Evolutionary conservation across 306 rosid species (phyloP).

Genomic region (Medicago lupulina): DNA sequence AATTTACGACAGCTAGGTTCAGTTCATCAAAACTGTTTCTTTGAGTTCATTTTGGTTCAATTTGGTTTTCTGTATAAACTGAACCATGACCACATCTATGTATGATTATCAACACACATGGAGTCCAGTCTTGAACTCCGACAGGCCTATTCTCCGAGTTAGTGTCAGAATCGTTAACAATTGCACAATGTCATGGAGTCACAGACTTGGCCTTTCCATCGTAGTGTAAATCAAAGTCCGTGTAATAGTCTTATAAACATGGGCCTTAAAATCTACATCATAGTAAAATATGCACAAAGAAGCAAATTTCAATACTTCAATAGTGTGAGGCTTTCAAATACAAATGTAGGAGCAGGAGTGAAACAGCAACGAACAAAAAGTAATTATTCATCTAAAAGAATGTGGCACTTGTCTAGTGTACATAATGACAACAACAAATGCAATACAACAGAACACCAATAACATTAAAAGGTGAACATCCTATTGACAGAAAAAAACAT

Average conservation of each 20-base stretch:
- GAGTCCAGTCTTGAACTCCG: constrained; percentile 67
- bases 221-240: too few species aligned
- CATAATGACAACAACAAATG: constrained; percentile 36
- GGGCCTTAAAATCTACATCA: too few species aligned
- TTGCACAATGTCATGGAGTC: too few species aligned
- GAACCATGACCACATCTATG: constrained; percentile 83
- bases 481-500: constrained; percentile 36
- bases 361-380: neutral
- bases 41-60: too few species aligned
- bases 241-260: too few species aligned
- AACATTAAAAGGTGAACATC: constrained; percentile 19
- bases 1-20: too few species aligned
- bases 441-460: constrained; percentile 36
- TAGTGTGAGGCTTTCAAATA: neutral
- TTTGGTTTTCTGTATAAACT: constrained; percentile 28
- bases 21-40: too few species aligned
- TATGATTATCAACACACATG: constrained; percentile 97
- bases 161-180: too few species aligned
- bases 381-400: constrained; percentile 42
- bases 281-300: too few species aligned
- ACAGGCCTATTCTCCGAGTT: constrained; percentile 58
- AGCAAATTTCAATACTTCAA: neutral
- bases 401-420: constrained; percentile 22
- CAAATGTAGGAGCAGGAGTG: neutral
- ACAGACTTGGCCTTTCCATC: too few species aligned